Base-by-base conservation (phyloP, 495 filamentous ascomycete genomes). In the Acidiella bohemica region DNA sequence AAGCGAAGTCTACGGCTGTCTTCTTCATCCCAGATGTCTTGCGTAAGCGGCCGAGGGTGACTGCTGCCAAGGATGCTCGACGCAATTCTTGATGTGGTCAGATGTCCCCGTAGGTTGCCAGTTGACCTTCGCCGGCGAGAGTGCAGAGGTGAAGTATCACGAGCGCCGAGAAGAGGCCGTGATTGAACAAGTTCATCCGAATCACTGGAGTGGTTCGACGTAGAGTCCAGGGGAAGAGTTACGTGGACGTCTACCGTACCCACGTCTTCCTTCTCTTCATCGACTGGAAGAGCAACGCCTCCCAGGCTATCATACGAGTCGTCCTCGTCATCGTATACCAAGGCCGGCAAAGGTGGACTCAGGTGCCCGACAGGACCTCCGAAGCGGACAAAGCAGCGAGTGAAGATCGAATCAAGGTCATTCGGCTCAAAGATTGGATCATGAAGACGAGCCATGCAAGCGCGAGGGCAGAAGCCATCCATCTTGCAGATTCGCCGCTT, bases 381-480 rank as follows among this genome's bases (percentile, higher is more conserved):
- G 20, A 18, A 7, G 19, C 13, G 9, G 14, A 30, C 17, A 33
- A 14, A 21, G 12, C 42, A 3, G 8, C 14, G 13, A 27, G 6
- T n/a, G 14, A 36, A 24, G 19, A 42, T 24, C 14, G 23, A 14
- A 17, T 32, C 11, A 12, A 36, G 19, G 8, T 38, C 24, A 36
- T 29, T 44, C 2, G 47, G 22, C 25, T 39, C 46, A 23, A 51
- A 46, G 11, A 20, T 32, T 13, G 47, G 37, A 20, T 51, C 43
- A 20, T 46, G 38, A 10, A 51, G 26, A 20, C 26, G 42, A 5
- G 47, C 47, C 28, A 46, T 30, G 20, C 36, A 42, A 12, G 42
- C 34, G 18, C 42, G 42, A 17, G 39, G 42, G 5, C 13, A n/a
- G 9, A 24, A 32, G 7, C 5, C 19, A 7, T 49, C 40, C 36